Evolutionary conservation across 805 yeast genomes (phyloP).

Genomic region (Lipomyces japonicus): DNA sequence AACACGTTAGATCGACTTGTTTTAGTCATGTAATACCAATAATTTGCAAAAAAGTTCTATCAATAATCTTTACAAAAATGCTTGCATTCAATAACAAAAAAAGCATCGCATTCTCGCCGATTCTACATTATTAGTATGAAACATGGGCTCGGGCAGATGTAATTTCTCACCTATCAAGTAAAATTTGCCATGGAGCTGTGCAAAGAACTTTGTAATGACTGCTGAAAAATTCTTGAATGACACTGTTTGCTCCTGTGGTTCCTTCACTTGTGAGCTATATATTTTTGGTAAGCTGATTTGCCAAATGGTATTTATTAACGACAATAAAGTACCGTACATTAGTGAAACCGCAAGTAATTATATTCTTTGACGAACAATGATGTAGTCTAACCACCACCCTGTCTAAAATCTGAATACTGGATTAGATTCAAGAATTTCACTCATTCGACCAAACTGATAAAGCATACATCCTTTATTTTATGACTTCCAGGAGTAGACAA

Average conservation of each 20-base stretch:
- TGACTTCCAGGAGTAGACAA: neutral
- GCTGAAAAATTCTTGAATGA: conserved; percentile 12
- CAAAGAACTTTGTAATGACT: conserved; percentile 14
- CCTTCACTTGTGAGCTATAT: conserved; percentile 6
- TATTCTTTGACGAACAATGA: conserved; percentile 1
- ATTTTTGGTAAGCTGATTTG: neutral
- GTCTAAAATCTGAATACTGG: neutral
- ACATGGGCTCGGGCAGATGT: neutral
- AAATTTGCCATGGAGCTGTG: conserved; percentile 11
- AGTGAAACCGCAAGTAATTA: conserved; percentile 10
- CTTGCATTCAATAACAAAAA: conserved; percentile 2
- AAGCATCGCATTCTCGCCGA: conserved; percentile 13
- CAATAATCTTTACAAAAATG: neutral
- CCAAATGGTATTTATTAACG: neutral
- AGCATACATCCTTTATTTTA: conserved; percentile 1
- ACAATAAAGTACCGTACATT: neutral
- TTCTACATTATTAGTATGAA: neutral
- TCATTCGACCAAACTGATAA: neutral
- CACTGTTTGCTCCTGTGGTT: conserved; percentile 6
- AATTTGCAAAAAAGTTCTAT: conserved; percentile 6
- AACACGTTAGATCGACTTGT: too few species aligned
- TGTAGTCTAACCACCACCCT: neutral
- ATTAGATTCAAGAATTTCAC: neutral
- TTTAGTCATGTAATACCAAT: conserved; percentile 11
- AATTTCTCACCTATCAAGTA: conserved; percentile 10